Conservation (phyloP, 495 filamentous ascomycete species). For the Penicillium turbatum region DNA sequence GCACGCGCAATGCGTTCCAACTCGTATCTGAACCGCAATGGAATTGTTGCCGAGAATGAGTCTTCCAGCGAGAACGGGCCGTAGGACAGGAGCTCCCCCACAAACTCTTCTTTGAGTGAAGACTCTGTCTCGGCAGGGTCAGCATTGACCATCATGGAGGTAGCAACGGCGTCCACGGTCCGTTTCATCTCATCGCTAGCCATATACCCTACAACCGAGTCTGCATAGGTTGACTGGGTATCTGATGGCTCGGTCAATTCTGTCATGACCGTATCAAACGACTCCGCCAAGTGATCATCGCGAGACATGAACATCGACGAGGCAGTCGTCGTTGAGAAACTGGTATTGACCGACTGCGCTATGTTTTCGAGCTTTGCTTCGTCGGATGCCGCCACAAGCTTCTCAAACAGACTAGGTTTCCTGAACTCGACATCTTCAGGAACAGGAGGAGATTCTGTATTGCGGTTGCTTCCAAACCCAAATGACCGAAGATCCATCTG, state of each 20-base stretch:
- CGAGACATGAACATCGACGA: conserved; percentile 21
- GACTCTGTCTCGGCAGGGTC: conserved; percentile 2
- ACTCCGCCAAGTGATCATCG: conserved; percentile 14
- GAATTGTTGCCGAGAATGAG: conserved; percentile 25
- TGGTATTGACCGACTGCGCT: conserved; percentile 7
- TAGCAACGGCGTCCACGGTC: conserved; percentile 9
- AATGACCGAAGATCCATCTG: background rate
- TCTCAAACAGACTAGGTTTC: conserved; percentile 1
- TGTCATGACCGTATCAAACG: conserved; percentile 35
- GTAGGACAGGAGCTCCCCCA: conserved; percentile 24
- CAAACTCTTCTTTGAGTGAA: conserved; percentile 21
- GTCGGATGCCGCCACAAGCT: conserved; percentile 1
- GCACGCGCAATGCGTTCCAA: conserved; percentile 36
- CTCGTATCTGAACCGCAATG: conserved; percentile 45
- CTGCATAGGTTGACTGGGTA: conserved; percentile 30
- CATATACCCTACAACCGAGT: conserved; percentile 30
- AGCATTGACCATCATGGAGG: conserved; percentile 1
- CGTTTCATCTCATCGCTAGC: conserved; percentile 21
- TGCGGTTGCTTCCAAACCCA: background rate
- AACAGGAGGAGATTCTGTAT: background rate
- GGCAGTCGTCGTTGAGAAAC: conserved; percentile 24
- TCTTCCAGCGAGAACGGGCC: conserved; percentile 36
- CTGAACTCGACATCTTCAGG: conserved; percentile 9
- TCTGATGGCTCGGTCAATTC: conserved; percentile 29
- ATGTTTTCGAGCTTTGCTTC: background rate